Evolutionary conservation across 2,329 filamentous ascomycete species (phyloP), one percentile per base, ranked within the genome.

Genomic region (Colletotrichum tabaci): DNA sequence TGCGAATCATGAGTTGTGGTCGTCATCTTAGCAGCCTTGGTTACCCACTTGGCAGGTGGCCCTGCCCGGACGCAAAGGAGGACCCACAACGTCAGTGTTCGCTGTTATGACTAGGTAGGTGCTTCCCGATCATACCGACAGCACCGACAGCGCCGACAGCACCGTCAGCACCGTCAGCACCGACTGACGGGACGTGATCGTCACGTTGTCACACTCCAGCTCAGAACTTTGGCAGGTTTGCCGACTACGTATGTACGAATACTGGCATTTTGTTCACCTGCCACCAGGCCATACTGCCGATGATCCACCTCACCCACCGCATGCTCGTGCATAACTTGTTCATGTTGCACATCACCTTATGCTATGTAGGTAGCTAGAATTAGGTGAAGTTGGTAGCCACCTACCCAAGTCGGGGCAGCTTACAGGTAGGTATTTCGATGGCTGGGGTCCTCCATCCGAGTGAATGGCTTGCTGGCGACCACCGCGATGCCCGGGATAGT

Each of bases 1-100:
- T 66, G 67, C 67, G 55, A 60, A 69, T 69, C 61, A 69, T 60
- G 58, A n/a, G 21, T 26, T 52, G 61, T 49, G 38, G 67, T 67
- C 62, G 62, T 66, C 67, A 66, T 67, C 62, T 70, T 49, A 57
- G 56, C 47, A 42, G 35, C 47, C 63, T 61, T 40, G 67, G 67
- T 70, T 61, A 30, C 49, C 61, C 61, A 69, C 66, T 62, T 35
- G 18, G 53, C 26, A 42, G 38, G 56, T 56, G 40, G 42, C 57
- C 57, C 57, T 18, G 16, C 49, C 26, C 49, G 53, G 30, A 56
- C 10, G 30, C 35, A 38, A 38, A 38, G 18, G 15, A 21, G 10
- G 21, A 15, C 21, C 57, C 67, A 61, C 23, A 62, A 23, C n/a
- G 49, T 35, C 44, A 44, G 38, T 38, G 23, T 35, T 47, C 15